Evolutionary conservation across 192 early-diverging fungal species (phyloP).

Genomic region (Backusella tarrabulga): DNA sequence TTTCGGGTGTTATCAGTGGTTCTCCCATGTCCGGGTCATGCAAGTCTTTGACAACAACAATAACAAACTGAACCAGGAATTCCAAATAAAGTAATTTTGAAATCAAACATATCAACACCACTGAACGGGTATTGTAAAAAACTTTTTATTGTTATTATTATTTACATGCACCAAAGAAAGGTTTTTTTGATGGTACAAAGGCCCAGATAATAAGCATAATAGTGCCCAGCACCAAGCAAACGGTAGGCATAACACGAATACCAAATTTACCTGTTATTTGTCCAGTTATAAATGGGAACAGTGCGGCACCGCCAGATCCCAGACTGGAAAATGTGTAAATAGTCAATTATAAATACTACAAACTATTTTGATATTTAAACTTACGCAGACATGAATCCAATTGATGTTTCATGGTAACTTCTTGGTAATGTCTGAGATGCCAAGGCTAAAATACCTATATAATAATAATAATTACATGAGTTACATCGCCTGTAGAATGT

Average conservation of each 20-base stretch:
- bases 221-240: conserved; percentile 12
- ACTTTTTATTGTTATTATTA: background rate
- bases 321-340: conserved; percentile 16
- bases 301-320: conserved; percentile 26
- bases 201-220: conserved; percentile 19
- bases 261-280: conserved; percentile 26
- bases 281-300: conserved; percentile 35
- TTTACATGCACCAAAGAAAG: conserved; percentile 8
- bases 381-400: conserved; percentile 35
- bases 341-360: background rate
- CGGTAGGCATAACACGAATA: conserved; percentile 19
- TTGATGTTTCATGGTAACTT: conserved; percentile 24
- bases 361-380: background rate
- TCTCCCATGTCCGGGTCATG: too few relatives aligned
- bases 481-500: too few relatives aligned
- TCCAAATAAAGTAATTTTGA: too few relatives aligned
- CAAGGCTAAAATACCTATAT: conserved; percentile 16
- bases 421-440: conserved; percentile 23
- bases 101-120: too few relatives aligned
- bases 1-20: too few relatives aligned
- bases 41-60: too few relatives aligned
- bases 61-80: too few relatives aligned
- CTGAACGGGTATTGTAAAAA: background rate
- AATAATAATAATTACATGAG: too few relatives aligned
- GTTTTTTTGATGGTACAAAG: conserved; percentile 11